Percentiles rank a stretch among this genome's conserved stretches.
phyloP scores from a whole-genome alignment of 2,329 filamentous ascomycete genomes.

The Stagonosporopsis cucurbitacearum region DNA sequence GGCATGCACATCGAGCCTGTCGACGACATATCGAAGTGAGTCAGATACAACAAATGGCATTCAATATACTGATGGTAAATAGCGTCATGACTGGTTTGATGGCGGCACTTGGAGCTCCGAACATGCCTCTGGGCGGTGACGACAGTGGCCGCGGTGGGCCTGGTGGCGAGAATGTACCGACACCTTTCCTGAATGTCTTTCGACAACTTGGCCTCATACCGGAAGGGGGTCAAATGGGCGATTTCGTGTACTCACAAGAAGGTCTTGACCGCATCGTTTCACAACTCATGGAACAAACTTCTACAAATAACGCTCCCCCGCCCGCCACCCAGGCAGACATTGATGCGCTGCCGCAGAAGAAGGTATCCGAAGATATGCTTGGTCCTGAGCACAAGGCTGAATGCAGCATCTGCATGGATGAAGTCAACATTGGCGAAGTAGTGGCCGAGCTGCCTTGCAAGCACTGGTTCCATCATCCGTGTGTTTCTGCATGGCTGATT shows the following conservation, averaged over 20 bases:
- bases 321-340: slow-evolving; percentile 82
- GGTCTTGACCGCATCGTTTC: slow-evolving; percentile 88
- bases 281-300: slow-evolving; percentile 84
- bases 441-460: slow-evolving; percentile 82
- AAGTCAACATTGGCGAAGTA: slow-evolving; percentile 73
- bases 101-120: slow-evolving; percentile 41
- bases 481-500: slow-evolving; percentile 81
- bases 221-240: slow-evolving; percentile 62
- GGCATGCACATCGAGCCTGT: slow-evolving; percentile 56
- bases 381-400: slow-evolving; percentile 72
- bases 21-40: slow-evolving; percentile 51
- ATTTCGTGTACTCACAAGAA: slow-evolving; percentile 90
- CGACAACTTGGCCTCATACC: slow-evolving; percentile 39
- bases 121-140: slow-evolving; percentile 14
- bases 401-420: slow-evolving; percentile 95
- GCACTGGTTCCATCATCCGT: slow-evolving; percentile 91
- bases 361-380: slow-evolving; percentile 73
- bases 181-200: slow-evolving; percentile 56
- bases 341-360: slow-evolving; percentile 72
- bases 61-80: slow-evolving; percentile 22
- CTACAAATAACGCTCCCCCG: slow-evolving; percentile 76
- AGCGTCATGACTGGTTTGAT: slow-evolving; percentile 45
- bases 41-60: slow-evolving; percentile 48
- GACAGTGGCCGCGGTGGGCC: slow-evolving; percentile 13
- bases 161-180: slow-evolving; percentile 12